These are phyloP conservation scores for Yarrowia divulgata DNA, from an alignment of 805 yeast genomes.

Conservation along the genomic window DNA sequence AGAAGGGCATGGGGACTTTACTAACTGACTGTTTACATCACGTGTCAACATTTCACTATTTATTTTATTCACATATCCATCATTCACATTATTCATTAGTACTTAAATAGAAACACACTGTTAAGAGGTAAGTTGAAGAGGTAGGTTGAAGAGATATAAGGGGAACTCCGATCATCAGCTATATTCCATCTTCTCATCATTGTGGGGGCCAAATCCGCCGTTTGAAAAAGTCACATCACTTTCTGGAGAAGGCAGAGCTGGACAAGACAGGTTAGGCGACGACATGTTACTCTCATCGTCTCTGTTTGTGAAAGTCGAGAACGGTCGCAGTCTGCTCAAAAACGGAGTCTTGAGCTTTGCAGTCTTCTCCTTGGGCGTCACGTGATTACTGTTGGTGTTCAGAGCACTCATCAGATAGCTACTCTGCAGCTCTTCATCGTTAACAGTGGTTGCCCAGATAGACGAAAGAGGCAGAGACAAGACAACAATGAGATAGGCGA, in stretches of 20 bases:
- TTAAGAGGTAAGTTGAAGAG: too few species aligned
- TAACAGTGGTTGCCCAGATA: conserved; percentile 70
- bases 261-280: background rate
- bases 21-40: too few species aligned
- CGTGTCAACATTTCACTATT: too few species aligned
- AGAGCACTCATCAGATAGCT: conserved; percentile 3
- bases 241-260: conserved; percentile 21
- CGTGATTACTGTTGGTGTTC: background rate
- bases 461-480: conserved; percentile 82
- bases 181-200: background rate
- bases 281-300: background rate
- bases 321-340: conserved; percentile 22
- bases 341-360: background rate
- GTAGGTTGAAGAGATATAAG: too few species aligned
- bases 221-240: conserved; percentile 15
- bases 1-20: too few species aligned
- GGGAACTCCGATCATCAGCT: too few species aligned
- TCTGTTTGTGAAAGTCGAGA: background rate
- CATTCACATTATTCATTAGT: too few species aligned
- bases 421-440: conserved; percentile 3
- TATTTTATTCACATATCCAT: too few species aligned
- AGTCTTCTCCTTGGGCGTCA: background rate
- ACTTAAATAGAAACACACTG: too few species aligned
- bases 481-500: conserved; percentile 69
- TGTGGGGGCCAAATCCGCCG: background rate